phyloP scores from a whole-genome alignment of 345 rosid species.

The Aquilaria malaccensis region DNA sequence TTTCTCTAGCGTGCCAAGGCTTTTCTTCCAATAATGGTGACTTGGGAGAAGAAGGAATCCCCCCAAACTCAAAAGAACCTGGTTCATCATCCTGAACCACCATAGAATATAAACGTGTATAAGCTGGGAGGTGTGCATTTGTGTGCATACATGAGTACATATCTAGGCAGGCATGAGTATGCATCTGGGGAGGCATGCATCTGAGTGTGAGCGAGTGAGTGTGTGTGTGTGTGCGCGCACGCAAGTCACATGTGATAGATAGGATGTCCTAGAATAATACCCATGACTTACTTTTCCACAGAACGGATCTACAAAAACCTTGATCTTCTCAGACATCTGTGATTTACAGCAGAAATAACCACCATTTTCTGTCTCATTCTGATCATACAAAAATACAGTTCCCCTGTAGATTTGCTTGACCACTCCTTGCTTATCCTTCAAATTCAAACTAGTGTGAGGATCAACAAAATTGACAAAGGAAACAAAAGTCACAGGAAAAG shows the following conservation, averaged over 20 bases:
- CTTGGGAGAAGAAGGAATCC: constrained; percentile 62
- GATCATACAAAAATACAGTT: constrained; percentile 54
- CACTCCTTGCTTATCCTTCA: constrained; percentile 86
- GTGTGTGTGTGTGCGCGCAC: too few species aligned
- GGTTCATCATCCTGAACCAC: constrained; percentile 47
- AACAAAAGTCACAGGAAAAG: too few species aligned
- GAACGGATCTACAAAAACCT: constrained; percentile 30
- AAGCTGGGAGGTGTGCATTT: not conserved
- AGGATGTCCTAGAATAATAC: constrained; percentile 7
- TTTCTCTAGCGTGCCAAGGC: constrained; percentile 50
- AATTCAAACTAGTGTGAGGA: not conserved
- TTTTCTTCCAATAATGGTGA: constrained; percentile 66
- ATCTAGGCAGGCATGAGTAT: not conserved
- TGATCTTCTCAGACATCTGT: constrained; percentile 70
- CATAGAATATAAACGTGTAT: too few species aligned
- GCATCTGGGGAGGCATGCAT: not conserved
- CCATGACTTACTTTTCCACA: constrained; percentile 45
- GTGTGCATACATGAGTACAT: constrained; percentile 3
- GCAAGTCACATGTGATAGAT: too few species aligned
- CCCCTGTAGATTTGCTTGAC: constrained; percentile 87
- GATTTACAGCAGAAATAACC: constrained; percentile 81
- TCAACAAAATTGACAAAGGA: too few species aligned
- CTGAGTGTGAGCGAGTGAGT: too few species aligned
- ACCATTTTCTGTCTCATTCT: constrained; percentile 71
- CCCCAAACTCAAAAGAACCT: constrained; percentile 48